These are phyloP conservation scores for Afroboletus lepidellus DNA, from an alignment of 1,284 basidiomycete genomes.

Conservation along the genomic window DNA sequence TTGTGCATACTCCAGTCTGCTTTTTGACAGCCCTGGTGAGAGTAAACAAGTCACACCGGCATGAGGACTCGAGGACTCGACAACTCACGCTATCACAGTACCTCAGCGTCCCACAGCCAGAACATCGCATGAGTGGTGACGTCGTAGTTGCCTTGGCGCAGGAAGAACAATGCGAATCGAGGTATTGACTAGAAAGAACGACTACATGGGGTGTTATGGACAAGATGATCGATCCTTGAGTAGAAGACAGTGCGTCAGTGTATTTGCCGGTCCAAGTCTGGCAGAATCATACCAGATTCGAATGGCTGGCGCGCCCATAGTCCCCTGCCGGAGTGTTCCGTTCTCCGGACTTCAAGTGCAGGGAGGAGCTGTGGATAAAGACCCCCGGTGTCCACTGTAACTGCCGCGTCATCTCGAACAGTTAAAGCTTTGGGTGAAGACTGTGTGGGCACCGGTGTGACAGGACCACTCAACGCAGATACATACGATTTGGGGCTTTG, in stretches of 20 bases:
- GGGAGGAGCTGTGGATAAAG: constrained; percentile 31
- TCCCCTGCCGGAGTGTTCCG: constrained; percentile 37
- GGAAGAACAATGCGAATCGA: constrained; percentile 64
- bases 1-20: constrained; percentile 78
- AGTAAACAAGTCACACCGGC: neutral
- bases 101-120: constrained; percentile 61
- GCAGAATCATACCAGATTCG: constrained; percentile 38
- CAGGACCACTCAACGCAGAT: constrained; percentile 22
- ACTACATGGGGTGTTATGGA: constrained; percentile 58
- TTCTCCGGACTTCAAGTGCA: constrained; percentile 33
- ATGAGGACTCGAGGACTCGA: neutral
- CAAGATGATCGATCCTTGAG: constrained; percentile 59
- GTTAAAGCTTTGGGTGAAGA: constrained; percentile 19
- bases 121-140: constrained; percentile 61
- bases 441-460: constrained; percentile 15
- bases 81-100: constrained; percentile 70
- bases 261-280: neutral
- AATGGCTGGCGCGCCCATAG: constrained; percentile 37
- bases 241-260: neutral
- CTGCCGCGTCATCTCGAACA: neutral
- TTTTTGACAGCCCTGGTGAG: constrained; percentile 67
- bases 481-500: constrained; percentile 35
- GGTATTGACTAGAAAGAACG: constrained; percentile 63
- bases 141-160: constrained; percentile 50
- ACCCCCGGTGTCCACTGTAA: neutral